Conservation (phyloP, 345 rosid genomes). For the Nephelium lappaceum region DNA sequence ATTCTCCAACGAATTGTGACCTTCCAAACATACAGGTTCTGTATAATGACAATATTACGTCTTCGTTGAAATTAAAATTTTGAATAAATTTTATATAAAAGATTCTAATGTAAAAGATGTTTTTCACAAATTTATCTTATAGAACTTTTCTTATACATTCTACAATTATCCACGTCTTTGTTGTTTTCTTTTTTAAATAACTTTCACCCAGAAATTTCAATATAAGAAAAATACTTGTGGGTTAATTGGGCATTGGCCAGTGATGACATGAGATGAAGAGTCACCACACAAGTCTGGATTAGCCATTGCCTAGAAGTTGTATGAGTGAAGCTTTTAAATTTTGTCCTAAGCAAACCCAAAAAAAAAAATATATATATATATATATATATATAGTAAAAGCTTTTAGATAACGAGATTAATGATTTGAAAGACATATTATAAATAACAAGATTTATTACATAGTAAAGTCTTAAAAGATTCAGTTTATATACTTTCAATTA, state of each 20-base stretch:
- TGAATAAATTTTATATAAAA: too few species aligned
- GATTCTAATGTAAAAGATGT: too few species aligned
- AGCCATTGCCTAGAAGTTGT: background rate
- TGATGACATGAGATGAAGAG: background rate
- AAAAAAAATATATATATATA: too few species aligned
- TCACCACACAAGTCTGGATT: background rate
- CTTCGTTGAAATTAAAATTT: background rate
- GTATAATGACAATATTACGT: background rate
- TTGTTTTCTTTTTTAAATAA: background rate
- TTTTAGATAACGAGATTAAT: background rate
- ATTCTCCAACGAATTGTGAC: background rate
- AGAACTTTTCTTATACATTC: too few species aligned
- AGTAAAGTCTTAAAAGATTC: too few species aligned
- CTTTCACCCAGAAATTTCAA: background rate
- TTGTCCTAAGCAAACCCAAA: background rate
- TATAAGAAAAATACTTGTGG: background rate
- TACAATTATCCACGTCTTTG: too few species aligned
- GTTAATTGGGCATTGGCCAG: background rate
- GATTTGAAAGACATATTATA: too few species aligned
- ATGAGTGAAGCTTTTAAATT: background rate
- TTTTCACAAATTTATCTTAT: too few species aligned
- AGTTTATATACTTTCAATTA: too few species aligned
- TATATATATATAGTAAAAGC: too few species aligned
- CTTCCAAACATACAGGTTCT: too few species aligned
- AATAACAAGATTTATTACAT: too few species aligned